Base-by-base conservation (phyloP, 129 eudicot species). In the Ambrosia artemisiifolia region DNA sequence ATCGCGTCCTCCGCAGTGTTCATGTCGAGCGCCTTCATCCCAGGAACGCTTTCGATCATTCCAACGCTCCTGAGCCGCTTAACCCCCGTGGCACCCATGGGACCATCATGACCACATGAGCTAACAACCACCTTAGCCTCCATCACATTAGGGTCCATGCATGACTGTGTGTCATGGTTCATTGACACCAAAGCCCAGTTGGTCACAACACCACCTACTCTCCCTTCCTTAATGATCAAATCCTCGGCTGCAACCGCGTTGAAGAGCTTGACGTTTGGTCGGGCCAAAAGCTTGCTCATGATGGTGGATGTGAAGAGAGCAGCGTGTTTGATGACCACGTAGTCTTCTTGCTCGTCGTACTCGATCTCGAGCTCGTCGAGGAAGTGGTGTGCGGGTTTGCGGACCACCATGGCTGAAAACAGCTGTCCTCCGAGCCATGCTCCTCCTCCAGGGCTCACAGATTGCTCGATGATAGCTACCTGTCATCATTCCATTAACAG, bases 371-470 rank as follows among this genome's bases (percentile, higher is more conserved):
- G 79, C 83, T 88, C 95, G 34, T 88, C 95, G 10, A 85, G 84
- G 87, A 88, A 88, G 20, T 28, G 81, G 80, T 85, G 89, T 1
- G 95, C 91, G 0, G 95, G 95, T 59, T 88, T 88, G 18, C 95
- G 82, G n/a, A 88, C 95, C 38, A 88, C 85, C 95, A 88, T 88
- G 78, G 95, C 91, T 8, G 95, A 88, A 80, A 88, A 88, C 7
- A 88, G 88, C 77, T 88, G 95, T 18, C 95, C 95, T 0, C 95
- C 95, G 14, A 88, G 88, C 95, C 95, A 88, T 14, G 91, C 95
- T 12, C 95, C 95, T 33, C 95, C 95, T 16, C 95, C 95, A 10
- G 95, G 95, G 86, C 91, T 85, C 63, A 88, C 91, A 3, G 95
- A 88, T 72, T 88, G 91, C 83, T 88, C 95, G 57, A 88, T 83